phyloP scores from a whole-genome alignment of 352 stramenopile species.

The Pseudoperonospora humuli region DNA sequence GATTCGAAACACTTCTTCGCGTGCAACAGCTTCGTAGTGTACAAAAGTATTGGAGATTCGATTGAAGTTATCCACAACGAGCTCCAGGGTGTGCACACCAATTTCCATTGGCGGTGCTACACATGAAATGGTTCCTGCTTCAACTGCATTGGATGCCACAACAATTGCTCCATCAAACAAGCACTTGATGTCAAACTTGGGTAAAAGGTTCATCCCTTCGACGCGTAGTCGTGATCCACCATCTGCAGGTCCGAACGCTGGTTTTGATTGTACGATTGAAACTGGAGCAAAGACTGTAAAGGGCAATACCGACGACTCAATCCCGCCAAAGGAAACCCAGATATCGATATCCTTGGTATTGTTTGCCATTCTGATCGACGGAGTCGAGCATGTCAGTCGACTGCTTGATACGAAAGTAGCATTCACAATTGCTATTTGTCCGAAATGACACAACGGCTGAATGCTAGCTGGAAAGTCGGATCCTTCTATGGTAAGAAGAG shows the following conservation, averaged over 20 bases:
- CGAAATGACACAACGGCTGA: conserved; percentile 30
- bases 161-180: conserved; percentile 22
- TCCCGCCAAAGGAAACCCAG: conserved; percentile 28
- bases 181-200: conserved; percentile 19
- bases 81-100: conserved; percentile 24
- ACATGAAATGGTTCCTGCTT: conserved; percentile 13
- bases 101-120: conserved; percentile 16
- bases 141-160: conserved; percentile 3
- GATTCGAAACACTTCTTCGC: conserved; percentile 26
- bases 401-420: conserved; percentile 16
- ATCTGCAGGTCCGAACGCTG: conserved; percentile 24
- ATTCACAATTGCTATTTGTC: conserved; percentile 1
- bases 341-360: conserved; percentile 11
- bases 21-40: conserved; percentile 24
- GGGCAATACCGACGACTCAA: conserved; percentile 13
- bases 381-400: conserved; percentile 19
- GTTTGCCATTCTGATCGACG: conserved; percentile 6
- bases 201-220: conserved; percentile 15
- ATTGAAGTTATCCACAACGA: conserved; percentile 18
- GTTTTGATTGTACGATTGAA: conserved; percentile 9
- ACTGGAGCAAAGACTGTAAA: conserved; percentile 21
- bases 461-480: conserved; percentile 18
- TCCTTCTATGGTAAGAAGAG: conserved; percentile 27
- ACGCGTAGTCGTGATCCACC: conserved; percentile 27
- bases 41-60: conserved; percentile 23